Evolutionary conservation across 495 filamentous ascomycete species (phyloP).

Genomic region (Penicillium psychrofluorescens): DNA sequence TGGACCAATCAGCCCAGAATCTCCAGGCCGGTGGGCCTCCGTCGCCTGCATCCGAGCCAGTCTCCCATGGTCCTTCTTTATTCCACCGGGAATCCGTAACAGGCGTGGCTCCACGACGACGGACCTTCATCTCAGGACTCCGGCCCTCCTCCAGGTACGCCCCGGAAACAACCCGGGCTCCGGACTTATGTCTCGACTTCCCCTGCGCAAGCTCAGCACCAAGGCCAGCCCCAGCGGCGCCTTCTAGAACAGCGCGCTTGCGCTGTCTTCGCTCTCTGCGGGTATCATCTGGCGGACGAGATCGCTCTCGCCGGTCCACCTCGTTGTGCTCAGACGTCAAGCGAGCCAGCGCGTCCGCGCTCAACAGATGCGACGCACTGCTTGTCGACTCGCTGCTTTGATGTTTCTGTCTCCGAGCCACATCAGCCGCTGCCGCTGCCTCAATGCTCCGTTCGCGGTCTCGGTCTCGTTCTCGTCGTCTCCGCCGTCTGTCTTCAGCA

Average conservation of each 20-base stretch:
- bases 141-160: constrained; percentile 60
- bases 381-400: constrained; percentile 32
- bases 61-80: constrained; percentile 26
- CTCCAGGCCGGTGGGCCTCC: constrained; percentile 23
- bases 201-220: constrained; percentile 18
- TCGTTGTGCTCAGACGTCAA: constrained; percentile 51
- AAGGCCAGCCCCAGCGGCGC: constrained; percentile 13
- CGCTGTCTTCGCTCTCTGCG: constrained; percentile 26
- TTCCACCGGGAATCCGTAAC: constrained; percentile 21
- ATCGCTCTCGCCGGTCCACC: constrained; percentile 12
- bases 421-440: constrained; percentile 7
- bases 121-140: constrained; percentile 28
- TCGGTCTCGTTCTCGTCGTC: constrained; percentile 2
- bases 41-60: constrained; percentile 15
- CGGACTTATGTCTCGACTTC: constrained; percentile 35
- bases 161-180: constrained; percentile 59
- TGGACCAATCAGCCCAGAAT: constrained; percentile 23
- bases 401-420: constrained; percentile 33
- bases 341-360: constrained; percentile 52
- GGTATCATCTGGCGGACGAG: constrained; percentile 25
- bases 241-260: constrained; percentile 21
- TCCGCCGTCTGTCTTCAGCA: constrained; percentile 10
- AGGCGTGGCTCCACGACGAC: constrained; percentile 29
- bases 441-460: constrained; percentile 9
- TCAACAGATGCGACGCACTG: constrained; percentile 32